Evolutionary conservation across 495 filamentous ascomycete species (phyloP), one percentile per base, ranked within the genome.

Genomic region (Talaromyces thailandensis): DNA sequence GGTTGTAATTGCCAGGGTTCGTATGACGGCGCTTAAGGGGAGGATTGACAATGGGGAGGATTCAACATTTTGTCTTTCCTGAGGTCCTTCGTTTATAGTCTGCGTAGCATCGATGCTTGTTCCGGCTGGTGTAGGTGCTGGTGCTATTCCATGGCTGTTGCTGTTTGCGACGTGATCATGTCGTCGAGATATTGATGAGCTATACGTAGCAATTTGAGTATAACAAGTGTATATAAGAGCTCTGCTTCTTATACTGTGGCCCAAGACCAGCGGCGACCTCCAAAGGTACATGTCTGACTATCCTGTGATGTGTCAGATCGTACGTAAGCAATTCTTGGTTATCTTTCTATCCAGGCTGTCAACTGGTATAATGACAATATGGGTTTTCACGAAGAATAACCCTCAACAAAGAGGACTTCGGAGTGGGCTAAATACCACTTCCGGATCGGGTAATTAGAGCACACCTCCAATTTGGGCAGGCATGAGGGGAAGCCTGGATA

Each of bases 1-100:
- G 14, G 82, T 82, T 9, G 87, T 90, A 43, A 90, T 87, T 53
- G 87, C 76, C 59, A 91, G 79, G 5, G 89, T 90, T 24, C 91
- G 86, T 31, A 95, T 73, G 28, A 96, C 76, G 40, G 77, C 84
- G 24, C 76, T 80, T 1, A 88, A 75, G 6, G 92, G 89, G 53
- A 96, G 78, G 50, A 86, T 75, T 1, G 87, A 82, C 28, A 94
- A 73, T 3, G 88, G 81, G 1, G 84, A 62, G 28, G 29, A 26
- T 2, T 29, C 24, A 26, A 18, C 24, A 6, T 14, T n/a, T 0
- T 21, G 35, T 56, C 8, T 4, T 57, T 21, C 7, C 28, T 31
- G 12, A 35, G 26, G 7, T 12, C 8, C 29, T 35, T 57, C 24
- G 8, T 6, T 31, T 57, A 16, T 57, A 8, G 21, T 35, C 14